Base-by-base conservation (phyloP, 2,329 filamentous ascomycete species). In the Cercospora zeae-maydis region DNA sequence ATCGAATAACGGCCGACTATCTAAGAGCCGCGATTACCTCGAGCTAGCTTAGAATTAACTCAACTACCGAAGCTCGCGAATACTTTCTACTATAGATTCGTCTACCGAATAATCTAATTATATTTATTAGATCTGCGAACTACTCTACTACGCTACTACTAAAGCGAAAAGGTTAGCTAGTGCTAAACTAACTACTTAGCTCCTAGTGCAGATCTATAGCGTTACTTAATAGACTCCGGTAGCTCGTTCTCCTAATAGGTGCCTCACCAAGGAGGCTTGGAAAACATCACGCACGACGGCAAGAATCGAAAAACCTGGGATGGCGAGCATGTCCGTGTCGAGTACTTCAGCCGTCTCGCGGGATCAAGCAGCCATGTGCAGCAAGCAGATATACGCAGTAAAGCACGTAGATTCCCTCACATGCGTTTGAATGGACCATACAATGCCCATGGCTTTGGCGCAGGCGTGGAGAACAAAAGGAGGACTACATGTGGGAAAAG, bases 381-480 rank as follows among this genome's bases (percentile, higher is more conserved):
- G 71, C 81, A 88, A 64, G 82, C 80, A 36, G 86, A 88, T 71
- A 68, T 80, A 16, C 75, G 73, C 45, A 74, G 75, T 37, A 73
- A 74, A 10, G 31, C 65, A 8, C 62, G 85, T 54, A 78, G 82
- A 19, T 85, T 84, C 69, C 86, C 86, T 7, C 84, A 88, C 70
- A 73, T 88, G n/a, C 86, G 83, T 69, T 80, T 84, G 56, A 83
- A 87, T 47, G 86, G 86, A 0, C 78, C 80, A 0, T 87, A 82
- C 72, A 88, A 88, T 69, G 77, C 83, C 58, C 88, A 83, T 70
- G 86, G 86, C 9, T 88, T 82, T 68, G 86, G 88, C 69, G 78
- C 80, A 16, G 86, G 86, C 1, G 70, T 88, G 24, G 71, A 77
- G 2, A 85, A 85, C 58, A 66, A 75, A 2, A 75, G 24, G 73